These are phyloP conservation scores for Parastagonospora nodorum DNA, from an alignment of 2,329 filamentous ascomycete genomes.

Conservation along the genomic window DNA sequence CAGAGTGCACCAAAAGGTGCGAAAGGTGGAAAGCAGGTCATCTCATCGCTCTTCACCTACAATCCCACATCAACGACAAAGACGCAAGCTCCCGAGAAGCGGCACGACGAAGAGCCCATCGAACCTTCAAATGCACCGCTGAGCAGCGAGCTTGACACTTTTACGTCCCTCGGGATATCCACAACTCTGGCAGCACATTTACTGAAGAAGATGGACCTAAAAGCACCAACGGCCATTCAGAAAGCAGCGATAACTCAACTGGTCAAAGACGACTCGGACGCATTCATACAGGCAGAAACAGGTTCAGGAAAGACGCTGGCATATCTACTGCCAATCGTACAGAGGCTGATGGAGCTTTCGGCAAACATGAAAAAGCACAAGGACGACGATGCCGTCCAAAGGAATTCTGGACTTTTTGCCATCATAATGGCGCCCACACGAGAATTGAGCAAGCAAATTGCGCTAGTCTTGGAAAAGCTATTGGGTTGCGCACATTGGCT, in stretches of 20 bases:
- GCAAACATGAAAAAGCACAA: constrained; percentile 53
- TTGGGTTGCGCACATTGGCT: constrained; percentile 92
- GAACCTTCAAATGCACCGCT: constrained; percentile 91
- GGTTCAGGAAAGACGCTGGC: constrained; percentile 96
- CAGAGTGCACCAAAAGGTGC: constrained; percentile 46
- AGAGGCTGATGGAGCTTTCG: constrained; percentile 80
- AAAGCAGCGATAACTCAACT: constrained; percentile 84
- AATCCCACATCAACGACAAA: constrained; percentile 77
- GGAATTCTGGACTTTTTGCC: constrained; percentile 89
- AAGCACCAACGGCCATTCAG: constrained; percentile 92
- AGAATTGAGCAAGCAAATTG: constrained; percentile 93
- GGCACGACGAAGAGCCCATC: constrained; percentile 54
- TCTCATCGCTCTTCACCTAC: constrained; percentile 90
- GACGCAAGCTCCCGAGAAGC: constrained; percentile 54
- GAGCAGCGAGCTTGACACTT: constrained; percentile 80
- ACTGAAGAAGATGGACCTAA: constrained; percentile 82
- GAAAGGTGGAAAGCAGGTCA: constrained; percentile 64
- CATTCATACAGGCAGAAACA: constrained; percentile 95
- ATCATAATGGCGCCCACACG: constrained; percentile 93
- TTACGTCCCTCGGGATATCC: constrained; percentile 83
- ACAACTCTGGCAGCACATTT: constrained; percentile 80
- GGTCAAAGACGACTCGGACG: constrained; percentile 80
- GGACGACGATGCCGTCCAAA: constrained; percentile 62
- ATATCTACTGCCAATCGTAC: constrained; percentile 91
- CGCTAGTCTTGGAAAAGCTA: constrained; percentile 80